A percentile compares a stretch with the other conserved stretches of the same genome.
These are phyloP conservation scores for Raphanus hybrid DNA, from an alignment of 441 rosid genomes.

Conservation along the genomic window DNA sequence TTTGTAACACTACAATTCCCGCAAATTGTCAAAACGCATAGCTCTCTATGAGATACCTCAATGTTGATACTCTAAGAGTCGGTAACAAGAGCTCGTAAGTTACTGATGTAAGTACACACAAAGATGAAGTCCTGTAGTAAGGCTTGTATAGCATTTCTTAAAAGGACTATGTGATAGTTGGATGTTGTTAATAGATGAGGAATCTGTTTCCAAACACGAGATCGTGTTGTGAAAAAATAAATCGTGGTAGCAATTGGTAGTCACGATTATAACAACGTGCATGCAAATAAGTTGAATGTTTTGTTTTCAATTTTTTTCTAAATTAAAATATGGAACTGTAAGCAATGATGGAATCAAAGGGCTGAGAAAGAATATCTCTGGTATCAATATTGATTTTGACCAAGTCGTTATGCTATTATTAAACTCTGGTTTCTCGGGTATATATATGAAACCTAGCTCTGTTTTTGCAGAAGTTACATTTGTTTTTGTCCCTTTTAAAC, in stretches of 20 bases:
- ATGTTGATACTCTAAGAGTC: too few species aligned
- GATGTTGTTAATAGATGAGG: too few species aligned
- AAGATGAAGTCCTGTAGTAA: too few species aligned
- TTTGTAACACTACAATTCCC: too few species aligned
- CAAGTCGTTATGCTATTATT: conserved; percentile 39
- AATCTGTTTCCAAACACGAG: neutral
- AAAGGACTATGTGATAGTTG: too few species aligned
- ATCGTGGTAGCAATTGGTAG: conserved; percentile 32
- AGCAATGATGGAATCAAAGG: conserved; percentile 29
- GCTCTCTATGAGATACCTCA: too few species aligned
- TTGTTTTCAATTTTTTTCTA: neutral
- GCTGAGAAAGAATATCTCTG: conserved; percentile 43
- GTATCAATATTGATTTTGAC: conserved; percentile 30
- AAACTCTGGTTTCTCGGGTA: conserved; percentile 22
- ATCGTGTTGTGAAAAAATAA: conserved; percentile 5
- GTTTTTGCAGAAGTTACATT: conserved; percentile 20
- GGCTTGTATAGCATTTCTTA: too few species aligned
- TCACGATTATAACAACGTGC: conserved; percentile 42
- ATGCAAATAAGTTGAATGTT: conserved; percentile 22
- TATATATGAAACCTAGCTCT: neutral
- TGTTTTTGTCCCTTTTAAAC: conserved; percentile 24
- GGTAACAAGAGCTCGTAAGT: too few species aligned
- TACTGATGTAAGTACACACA: too few species aligned
- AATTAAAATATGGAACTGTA: neutral
- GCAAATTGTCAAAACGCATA: too few species aligned